These are phyloP conservation scores for Paspalum notatum DNA, from an alignment of 176 grass and related monocot species.

Conservation along the genomic window DNA sequence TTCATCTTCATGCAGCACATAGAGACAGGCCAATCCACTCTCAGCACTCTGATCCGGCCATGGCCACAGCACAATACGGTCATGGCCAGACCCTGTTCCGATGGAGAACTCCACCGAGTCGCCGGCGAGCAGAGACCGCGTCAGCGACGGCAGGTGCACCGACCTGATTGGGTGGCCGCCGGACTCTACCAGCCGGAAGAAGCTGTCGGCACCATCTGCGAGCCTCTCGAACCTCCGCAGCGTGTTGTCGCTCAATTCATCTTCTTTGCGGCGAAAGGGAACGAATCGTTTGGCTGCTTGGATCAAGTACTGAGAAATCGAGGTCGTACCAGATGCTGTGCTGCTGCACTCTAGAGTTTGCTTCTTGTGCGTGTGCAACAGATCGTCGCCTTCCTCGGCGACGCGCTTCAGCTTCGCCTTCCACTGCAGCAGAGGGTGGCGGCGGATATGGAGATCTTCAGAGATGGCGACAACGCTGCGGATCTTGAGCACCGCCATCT, in stretches of 20 bases:
- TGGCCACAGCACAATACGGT: not conserved
- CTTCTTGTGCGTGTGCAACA: not conserved
- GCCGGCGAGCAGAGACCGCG: not conserved
- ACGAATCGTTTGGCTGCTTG: not conserved
- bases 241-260: not conserved
- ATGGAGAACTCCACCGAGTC: slow-evolving; percentile 1
- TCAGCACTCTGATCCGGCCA: not conserved
- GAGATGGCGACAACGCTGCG: slow-evolving; percentile 6
- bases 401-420: not conserved
- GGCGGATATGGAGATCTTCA: not conserved
- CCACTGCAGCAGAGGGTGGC: not conserved
- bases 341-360: not conserved
- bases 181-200: slow-evolving; percentile 13
- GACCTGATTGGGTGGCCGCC: not conserved
- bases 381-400: not conserved
- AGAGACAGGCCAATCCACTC: not conserved
- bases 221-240: slow-evolving; percentile 16
- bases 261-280: not conserved
- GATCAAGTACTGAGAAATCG: not conserved
- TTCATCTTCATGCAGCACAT: not conserved
- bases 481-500: slow-evolving; percentile 18
- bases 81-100: too few species aligned
- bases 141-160: too few species aligned
- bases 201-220: not conserved
- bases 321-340: not conserved